These are phyloP conservation scores for Cyberlindnera xishuangbannaensis DNA, from an alignment of 805 yeast species.

Conservation along the genomic window DNA sequence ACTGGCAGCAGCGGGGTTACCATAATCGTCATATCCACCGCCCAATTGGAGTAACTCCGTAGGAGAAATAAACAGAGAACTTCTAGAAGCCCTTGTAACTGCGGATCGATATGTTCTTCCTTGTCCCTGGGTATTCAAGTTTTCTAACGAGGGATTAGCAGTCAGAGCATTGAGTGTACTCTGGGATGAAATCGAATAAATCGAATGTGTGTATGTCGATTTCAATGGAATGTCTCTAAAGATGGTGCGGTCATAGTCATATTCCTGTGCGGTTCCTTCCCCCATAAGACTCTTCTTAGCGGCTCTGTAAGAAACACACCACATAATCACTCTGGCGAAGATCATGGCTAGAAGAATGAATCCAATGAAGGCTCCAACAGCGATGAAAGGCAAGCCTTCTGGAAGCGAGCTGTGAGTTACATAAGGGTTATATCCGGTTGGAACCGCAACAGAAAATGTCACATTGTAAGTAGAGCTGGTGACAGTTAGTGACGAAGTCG, in stretches of 20 bases:
- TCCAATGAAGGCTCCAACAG: conserved; percentile 64
- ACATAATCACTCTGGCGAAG: conserved; percentile 21
- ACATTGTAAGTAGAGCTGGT: conserved; percentile 4
- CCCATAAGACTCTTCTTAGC: conserved; percentile 19
- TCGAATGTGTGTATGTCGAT: conserved; percentile 21
- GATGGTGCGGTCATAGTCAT: conserved; percentile 21
- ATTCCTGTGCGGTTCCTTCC: conserved; percentile 3
- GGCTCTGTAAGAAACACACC: conserved; percentile 24
- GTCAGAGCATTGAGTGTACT: conserved; percentile 26
- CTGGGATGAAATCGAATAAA: conserved; percentile 27
- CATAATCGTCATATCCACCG: no score
- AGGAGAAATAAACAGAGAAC: conserved; percentile 49
- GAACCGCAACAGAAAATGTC: conserved; percentile 23
- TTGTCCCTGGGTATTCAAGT: conserved; percentile 10
- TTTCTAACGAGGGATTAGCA: conserved; percentile 16
- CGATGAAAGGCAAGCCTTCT: conserved; percentile 73
- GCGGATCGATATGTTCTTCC: conserved; percentile 25
- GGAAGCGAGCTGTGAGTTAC: conserved; percentile 43
- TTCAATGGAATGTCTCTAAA: conserved; percentile 15
- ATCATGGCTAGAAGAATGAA: conserved; percentile 28
- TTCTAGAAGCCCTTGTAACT: conserved; percentile 26
- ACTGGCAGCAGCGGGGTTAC: conserved; percentile 7
- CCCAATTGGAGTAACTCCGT: conserved; percentile 33
- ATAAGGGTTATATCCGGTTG: conserved; percentile 44
- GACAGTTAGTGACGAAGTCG: conserved; percentile 1